These are phyloP conservation scores for Acacia confusa DNA, from an alignment of 306 rosid genomes.

Conservation along the genomic window DNA sequence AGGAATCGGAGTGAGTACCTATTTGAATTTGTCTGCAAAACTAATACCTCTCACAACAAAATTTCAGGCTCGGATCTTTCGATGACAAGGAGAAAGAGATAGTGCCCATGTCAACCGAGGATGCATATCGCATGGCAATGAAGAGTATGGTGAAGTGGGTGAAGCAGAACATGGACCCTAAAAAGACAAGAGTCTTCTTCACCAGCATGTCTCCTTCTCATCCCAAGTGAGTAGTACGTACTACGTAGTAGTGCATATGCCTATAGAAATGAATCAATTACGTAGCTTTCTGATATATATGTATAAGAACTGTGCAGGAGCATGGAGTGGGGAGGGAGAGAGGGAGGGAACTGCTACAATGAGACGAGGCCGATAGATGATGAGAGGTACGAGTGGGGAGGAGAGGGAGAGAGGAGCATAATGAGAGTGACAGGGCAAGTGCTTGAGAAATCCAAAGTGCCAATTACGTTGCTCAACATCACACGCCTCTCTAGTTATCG, in stretches of 20 bases:
- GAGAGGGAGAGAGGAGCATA: conserved; percentile 67
- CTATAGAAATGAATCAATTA: too few relatives aligned
- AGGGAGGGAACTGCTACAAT: conserved; percentile 77
- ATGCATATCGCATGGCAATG: conserved; percentile 96
- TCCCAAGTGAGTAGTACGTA: conserved; percentile 55
- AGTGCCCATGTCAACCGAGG: conserved; percentile 66
- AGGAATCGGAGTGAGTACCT: too few relatives aligned
- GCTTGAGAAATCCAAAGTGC: conserved; percentile 58
- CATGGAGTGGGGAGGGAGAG: conserved; percentile 80
- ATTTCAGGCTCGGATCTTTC: conserved; percentile 74
- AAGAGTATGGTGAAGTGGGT: conserved; percentile 95
- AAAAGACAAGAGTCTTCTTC: conserved; percentile 89
- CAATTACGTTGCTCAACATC: conserved; percentile 81
- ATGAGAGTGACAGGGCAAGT: conserved; percentile 86
- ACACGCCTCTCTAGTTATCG: conserved; percentile 85
- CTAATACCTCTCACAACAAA: background rate
- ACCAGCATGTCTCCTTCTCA: conserved; percentile 99
- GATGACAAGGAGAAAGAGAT: conserved; percentile 79
- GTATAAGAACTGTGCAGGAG: conserved; percentile 51
- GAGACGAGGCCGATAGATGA: conserved; percentile 71
- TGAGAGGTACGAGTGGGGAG: conserved; percentile 67
- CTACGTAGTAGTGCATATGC: too few relatives aligned
- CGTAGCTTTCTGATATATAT: background rate
- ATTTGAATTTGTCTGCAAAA: background rate
- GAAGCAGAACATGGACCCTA: conserved; percentile 74